phyloP scores from a whole-genome alignment of 257 asterid genomes.

The Penstemon eatonii region DNA sequence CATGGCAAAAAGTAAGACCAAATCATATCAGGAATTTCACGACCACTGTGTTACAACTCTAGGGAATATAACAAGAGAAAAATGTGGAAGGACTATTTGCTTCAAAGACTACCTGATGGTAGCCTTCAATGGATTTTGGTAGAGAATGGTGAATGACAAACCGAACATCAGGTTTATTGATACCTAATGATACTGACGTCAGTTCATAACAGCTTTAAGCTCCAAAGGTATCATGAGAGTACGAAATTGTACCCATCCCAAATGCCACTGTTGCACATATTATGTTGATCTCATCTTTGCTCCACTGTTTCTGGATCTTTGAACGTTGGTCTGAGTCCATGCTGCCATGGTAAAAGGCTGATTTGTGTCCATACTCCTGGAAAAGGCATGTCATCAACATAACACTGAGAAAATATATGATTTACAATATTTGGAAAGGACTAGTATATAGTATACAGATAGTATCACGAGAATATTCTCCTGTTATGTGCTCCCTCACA shows the following conservation, averaged over 20 bases:
- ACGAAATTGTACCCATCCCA: slow-evolving; percentile 75
- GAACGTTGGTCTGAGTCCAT: slow-evolving; percentile 84
- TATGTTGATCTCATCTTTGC: slow-evolving; percentile 92
- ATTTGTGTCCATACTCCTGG: slow-evolving; percentile 82
- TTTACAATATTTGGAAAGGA: background rate
- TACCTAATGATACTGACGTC: slow-evolving; percentile 55
- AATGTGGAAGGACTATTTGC: slow-evolving; percentile 26
- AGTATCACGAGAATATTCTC: no score
- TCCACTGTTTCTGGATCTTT: slow-evolving; percentile 82
- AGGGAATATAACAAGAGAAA: slow-evolving; percentile 10
- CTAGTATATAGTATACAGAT: no score
- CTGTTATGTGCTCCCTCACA: slow-evolving; percentile 9
- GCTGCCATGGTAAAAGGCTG: slow-evolving; percentile 94
- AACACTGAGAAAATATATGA: slow-evolving; percentile 3
- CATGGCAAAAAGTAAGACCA: slow-evolving; percentile 8
- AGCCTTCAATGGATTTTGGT: slow-evolving; percentile 98
- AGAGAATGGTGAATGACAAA: slow-evolving; percentile 98
- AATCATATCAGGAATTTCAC: slow-evolving; percentile 6
- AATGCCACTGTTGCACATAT: slow-evolving; percentile 98
- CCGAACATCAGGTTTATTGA: slow-evolving; percentile 99
- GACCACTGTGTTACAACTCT: slow-evolving; percentile 14
- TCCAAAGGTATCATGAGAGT: slow-evolving; percentile 23
- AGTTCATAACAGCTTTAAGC: slow-evolving; percentile 27
- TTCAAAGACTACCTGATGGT: slow-evolving; percentile 72
- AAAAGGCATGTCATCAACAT: slow-evolving; percentile 23